Percentiles rank a stretch among this genome's conserved stretches.
phyloP scores from a whole-genome alignment of 768 basidiomycete genomes.

The Lyophyllum semitale region DNA sequence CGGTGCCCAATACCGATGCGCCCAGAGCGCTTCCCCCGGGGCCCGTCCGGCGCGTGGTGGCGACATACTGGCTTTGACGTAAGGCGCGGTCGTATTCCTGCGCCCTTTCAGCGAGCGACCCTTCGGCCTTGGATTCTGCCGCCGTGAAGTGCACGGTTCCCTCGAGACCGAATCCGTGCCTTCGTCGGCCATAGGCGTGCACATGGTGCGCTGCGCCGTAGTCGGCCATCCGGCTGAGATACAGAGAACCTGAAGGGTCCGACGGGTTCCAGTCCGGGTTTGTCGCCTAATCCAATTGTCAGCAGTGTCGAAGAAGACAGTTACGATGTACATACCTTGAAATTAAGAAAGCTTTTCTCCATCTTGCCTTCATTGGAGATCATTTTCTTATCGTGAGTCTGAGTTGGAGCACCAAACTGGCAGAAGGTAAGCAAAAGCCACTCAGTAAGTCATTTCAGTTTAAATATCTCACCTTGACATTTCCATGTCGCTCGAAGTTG shows the following conservation, averaged over 20 bases:
- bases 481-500: slow-evolving; percentile 94
- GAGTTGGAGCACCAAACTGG: slow-evolving; percentile 84
- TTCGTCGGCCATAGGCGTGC: slow-evolving; percentile 31
- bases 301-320: not conserved
- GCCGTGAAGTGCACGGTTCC: slow-evolving; percentile 33
- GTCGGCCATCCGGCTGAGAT: slow-evolving; percentile 82
- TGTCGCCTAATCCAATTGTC: slow-evolving; percentile 57
- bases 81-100: slow-evolving; percentile 78
- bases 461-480: slow-evolving; percentile 65
- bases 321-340: slow-evolving; percentile 58
- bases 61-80: slow-evolving; percentile 64
- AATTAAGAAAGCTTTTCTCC: slow-evolving; percentile 97
- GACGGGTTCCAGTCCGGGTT: slow-evolving; percentile 95
- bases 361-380: slow-evolving; percentile 94
- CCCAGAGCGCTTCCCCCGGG: slow-evolving; percentile 49
- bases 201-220: slow-evolving; percentile 52
- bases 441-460: not conserved
- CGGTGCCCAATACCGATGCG: slow-evolving; percentile 47
- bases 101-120: slow-evolving; percentile 50
- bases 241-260: slow-evolving; percentile 89
- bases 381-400: slow-evolving; percentile 69
- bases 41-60: slow-evolving; percentile 46
- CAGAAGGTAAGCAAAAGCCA: not conserved
- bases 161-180: slow-evolving; percentile 22
- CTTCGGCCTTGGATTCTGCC: slow-evolving; percentile 33